Conservation (phyloP, 73 alveolate genomes). For the Symbiodinium natans region DNA sequence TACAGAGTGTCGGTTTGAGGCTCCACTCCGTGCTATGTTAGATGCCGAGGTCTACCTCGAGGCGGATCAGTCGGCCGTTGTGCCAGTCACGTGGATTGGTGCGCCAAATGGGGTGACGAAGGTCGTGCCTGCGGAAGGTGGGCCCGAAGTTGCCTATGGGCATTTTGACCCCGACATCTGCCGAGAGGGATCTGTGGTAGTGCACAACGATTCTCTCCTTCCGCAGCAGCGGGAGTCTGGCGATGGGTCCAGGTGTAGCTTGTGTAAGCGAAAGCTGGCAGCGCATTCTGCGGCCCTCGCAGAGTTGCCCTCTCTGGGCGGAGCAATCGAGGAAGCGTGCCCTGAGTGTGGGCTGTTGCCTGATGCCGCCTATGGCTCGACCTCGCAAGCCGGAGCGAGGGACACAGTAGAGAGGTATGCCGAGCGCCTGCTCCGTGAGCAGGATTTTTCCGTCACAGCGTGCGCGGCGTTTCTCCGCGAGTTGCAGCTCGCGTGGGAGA, state of each 20-base stretch:
- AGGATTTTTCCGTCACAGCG: neutral
- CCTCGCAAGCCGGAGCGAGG: neutral
- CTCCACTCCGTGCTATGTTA: neutral
- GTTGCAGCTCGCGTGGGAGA: neutral
- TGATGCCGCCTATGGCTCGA: neutral
- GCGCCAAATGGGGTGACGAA: neutral
- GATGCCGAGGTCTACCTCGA: neutral
- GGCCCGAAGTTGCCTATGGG: no score
- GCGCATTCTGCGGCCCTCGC: no score
- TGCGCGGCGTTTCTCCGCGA: neutral
- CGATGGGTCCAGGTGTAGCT: no score
- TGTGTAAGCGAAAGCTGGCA: no score
- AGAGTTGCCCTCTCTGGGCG: no score
- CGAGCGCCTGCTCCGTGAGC: neutral
- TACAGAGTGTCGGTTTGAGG: neutral
- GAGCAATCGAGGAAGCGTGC: no score
- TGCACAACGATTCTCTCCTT: no score
- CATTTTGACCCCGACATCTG: no score
- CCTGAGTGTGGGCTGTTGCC: neutral
- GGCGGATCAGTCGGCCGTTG: neutral
- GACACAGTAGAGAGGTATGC: neutral
- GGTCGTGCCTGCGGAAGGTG: no score
- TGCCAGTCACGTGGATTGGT: neutral
- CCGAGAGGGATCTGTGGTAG: no score
- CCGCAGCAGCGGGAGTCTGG: neutral